phyloP scores from a whole-genome alignment of 2,329 filamentous ascomycete genomes.

The Talaromyces sp. region DNA sequence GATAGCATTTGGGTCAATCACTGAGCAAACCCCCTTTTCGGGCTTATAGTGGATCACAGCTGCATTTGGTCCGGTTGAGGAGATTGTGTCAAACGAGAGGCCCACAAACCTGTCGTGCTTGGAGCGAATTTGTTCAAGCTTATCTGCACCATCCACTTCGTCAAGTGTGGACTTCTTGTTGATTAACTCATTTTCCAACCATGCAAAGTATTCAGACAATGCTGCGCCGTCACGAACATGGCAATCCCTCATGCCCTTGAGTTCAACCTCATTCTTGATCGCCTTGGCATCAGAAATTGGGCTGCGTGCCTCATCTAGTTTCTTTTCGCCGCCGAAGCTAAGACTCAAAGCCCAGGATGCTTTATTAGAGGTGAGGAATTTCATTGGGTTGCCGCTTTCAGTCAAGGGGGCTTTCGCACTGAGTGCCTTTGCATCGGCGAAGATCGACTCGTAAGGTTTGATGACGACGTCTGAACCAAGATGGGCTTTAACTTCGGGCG shows the following conservation, averaged over 20 bases:
- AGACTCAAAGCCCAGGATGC: conserved; percentile 91
- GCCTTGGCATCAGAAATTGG: conserved; percentile 89
- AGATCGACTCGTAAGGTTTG: conserved; percentile 78
- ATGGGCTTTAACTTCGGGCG: conserved; percentile 64
- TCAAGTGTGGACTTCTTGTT: conserved; percentile 71
- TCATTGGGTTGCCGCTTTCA: conserved; percentile 46
- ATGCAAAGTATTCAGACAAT: conserved; percentile 88
- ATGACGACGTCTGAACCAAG: conserved; percentile 68
- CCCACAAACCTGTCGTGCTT: conserved; percentile 76
- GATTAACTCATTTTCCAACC: conserved; percentile 85
- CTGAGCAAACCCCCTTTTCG: conserved; percentile 73
- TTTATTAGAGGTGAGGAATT: conserved; percentile 82
- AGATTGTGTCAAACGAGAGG: conserved; percentile 93
- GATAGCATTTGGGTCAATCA: conserved; percentile 78
- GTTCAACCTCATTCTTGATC: conserved; percentile 84
- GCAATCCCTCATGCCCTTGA: conserved; percentile 89
- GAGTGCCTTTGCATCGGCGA: conserved; percentile 69
- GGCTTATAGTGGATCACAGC: conserved; percentile 96
- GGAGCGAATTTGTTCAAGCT: conserved; percentile 64
- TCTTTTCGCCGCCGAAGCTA: conserved; percentile 77
- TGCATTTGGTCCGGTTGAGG: conserved; percentile 86
- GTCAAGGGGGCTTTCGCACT: conserved; percentile 40
- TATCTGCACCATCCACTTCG: conserved; percentile 88
- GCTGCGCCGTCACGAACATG: conserved; percentile 92
- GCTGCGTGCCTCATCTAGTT: conserved; percentile 82